These are phyloP conservation scores for Phaffomyces antillensis DNA, from an alignment of 805 yeast species.

Conservation along the genomic window DNA sequence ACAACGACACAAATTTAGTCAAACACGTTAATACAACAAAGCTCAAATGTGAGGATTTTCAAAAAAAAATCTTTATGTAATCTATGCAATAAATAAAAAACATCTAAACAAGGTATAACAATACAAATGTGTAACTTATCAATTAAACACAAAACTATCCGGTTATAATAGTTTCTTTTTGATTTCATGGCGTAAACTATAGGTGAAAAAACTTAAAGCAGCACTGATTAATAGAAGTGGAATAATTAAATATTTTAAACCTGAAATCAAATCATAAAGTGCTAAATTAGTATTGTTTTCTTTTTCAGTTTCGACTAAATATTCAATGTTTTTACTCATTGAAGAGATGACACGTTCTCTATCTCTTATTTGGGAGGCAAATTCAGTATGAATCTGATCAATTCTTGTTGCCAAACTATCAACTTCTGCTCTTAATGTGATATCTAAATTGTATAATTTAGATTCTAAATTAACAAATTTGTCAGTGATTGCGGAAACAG, in stretches of 20 bases:
- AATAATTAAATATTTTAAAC: slow-evolving; percentile 21
- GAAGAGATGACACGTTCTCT: slow-evolving; percentile 17
- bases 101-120: too few species aligned
- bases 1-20: background rate
- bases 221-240: slow-evolving; percentile 22
- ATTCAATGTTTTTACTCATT: slow-evolving; percentile 14
- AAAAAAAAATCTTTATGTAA: too few species aligned
- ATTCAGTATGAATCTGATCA: slow-evolving; percentile 16
- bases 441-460: slow-evolving; percentile 6
- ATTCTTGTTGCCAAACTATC: slow-evolving; percentile 1
- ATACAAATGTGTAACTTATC: too few species aligned
- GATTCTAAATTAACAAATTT: slow-evolving; percentile 4
- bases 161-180: slow-evolving; percentile 47
- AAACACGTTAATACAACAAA: background rate
- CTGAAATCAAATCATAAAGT: slow-evolving; percentile 18
- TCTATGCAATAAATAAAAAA: too few species aligned
- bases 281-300: slow-evolving; percentile 17
- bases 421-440: slow-evolving; percentile 2
- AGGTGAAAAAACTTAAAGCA: slow-evolving; percentile 38
- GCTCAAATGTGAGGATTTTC: too few species aligned
- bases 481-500: slow-evolving; percentile 1
- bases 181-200: slow-evolving; percentile 53
- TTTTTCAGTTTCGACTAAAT: slow-evolving; percentile 19
- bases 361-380: slow-evolving; percentile 19
- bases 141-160: background rate